Evolutionary conservation across 306 rosid species (phyloP), one percentile per base, ranked within the genome.

Genomic region (Glycine tomentella): DNA sequence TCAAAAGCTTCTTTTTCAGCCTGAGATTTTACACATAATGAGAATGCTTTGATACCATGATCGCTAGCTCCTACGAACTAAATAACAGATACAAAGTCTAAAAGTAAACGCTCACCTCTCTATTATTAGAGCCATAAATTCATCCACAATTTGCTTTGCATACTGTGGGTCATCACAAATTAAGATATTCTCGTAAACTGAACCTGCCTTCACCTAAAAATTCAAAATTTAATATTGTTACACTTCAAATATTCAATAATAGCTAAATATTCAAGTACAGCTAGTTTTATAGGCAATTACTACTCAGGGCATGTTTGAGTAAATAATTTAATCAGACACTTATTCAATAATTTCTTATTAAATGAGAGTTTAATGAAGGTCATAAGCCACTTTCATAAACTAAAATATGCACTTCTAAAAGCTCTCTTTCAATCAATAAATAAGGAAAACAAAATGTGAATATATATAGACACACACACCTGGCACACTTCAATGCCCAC

Each of bases 401-500:
- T 42, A 68, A 15, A 68, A 44, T 9, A 42, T 16, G 9, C 36
- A 15, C 14, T 44, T 45, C 52, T 44, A 68, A 45, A 45, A 17
- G 55, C 38, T 17, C n/a, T n/a, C 15, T 51, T 46, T 68, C 81
- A 42, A 58, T 51, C 65, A 45, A 25, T 52, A 69, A 15, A 52
- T 20, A 76, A 75, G 58, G 64, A 50, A 48, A 48, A 20, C 38
- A 8, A n/a, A n/a, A n/a, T 63, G 50, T 17, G 13, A 48, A 36
- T 7, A 77, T 58, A 16, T 7, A 74, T 50, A 74, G 59, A 34
- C 38, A 48, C 49, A 74, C 84, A 57, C 69, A 95, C 99, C 97
- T 95, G 99, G 97, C 99, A 95, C 82, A 95, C 97, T 89, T 95
- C 99, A 72, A 95, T 85, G 66, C 99, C 99, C 17, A 95, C 97